Base-by-base conservation (phyloP, 2,329 filamentous ascomycete species). In the Calonectria pauciramosa region DNA sequence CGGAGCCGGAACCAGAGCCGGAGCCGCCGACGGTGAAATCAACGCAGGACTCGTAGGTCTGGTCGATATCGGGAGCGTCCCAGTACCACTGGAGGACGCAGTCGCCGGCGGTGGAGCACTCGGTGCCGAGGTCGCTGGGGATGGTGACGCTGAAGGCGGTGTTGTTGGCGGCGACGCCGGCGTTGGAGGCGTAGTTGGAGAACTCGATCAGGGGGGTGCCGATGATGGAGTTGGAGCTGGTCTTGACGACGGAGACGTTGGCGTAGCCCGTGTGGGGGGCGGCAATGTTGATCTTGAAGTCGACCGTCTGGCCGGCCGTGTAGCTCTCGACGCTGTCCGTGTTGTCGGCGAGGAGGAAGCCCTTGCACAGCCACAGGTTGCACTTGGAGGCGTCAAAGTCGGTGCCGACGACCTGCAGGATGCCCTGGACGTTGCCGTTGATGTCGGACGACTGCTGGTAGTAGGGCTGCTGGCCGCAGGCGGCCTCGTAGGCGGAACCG, bases 21-120 rank as follows among this genome's bases (percentile, higher is more conserved):
- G 65, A 65, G 28, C 74, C 72, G 34, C 69, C 73, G 44, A 83
- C 77, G 34, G 80, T 80, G 65, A 93, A 92, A 80, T 93, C 91
- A 67, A 93, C 85, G 83, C 91, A 93, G 65, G 88, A 88, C 85
- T 92, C 89, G 81, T 93, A 93, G 14, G 91, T 92, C 87, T 93
- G 91, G 72, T 89, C 80, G 75, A 90, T 88, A 70, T 84, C 85
- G 20, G 83, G 81, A 5, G 90, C 90, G 74, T 91, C 87, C 91
- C 91, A 93, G 83, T 86, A 92, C 90, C 91, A 92, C 83, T 93
- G 91, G 59, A 93, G 86, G 4, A 89, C 89, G 66, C 85, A 87
- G 74, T 86, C 83, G 52, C 90, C 90, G 26, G 87, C 86, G 14
- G 82, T 86, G 47, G 86, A 82, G 81, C 90, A 92, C 66, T 89